Conservation (phyloP, 371 early-diverging fungal species). For the Mortierella sp. region DNA sequence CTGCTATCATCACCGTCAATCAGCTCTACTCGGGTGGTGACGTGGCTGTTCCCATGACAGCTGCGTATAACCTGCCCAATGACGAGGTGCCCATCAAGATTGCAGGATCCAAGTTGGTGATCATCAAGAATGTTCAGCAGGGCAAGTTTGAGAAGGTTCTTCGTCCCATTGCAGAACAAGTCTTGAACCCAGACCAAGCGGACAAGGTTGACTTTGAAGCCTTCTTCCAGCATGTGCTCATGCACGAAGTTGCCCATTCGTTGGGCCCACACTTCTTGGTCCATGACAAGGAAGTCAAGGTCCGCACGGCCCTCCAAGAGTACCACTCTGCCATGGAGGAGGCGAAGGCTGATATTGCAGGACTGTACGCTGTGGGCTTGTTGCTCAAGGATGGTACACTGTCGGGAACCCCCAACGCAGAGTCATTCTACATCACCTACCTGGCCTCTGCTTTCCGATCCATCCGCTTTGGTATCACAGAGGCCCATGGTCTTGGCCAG, state of each 20-base stretch:
- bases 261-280: conserved; percentile 80
- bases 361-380: conserved; percentile 77
- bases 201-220: conserved; percentile 73
- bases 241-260: conserved; percentile 85
- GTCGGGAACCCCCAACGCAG: conserved; percentile 63
- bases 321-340: conserved; percentile 83
- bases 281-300: conserved; percentile 62
- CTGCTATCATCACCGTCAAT: conserved; percentile 85
- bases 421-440: conserved; percentile 81
- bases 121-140: conserved; percentile 87
- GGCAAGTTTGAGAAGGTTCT: conserved; percentile 78
- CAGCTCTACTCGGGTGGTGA: conserved; percentile 82
- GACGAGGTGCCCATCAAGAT: conserved; percentile 81
- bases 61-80: conserved; percentile 88
- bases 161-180: conserved; percentile 71
- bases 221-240: conserved; percentile 81
- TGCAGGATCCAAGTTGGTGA: conserved; percentile 80
- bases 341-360: conserved; percentile 86
- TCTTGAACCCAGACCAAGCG: conserved; percentile 67
- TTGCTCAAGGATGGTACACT: conserved; percentile 73
- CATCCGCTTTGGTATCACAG: conserved; percentile 82
- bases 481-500: conserved; percentile 85
- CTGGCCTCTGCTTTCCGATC: conserved; percentile 84
- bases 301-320: conserved; percentile 78
- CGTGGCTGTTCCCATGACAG: conserved; percentile 78